Conservation (phyloP, 2,329 filamentous ascomycete species). For the Colletotrichum noveboracense region DNA sequence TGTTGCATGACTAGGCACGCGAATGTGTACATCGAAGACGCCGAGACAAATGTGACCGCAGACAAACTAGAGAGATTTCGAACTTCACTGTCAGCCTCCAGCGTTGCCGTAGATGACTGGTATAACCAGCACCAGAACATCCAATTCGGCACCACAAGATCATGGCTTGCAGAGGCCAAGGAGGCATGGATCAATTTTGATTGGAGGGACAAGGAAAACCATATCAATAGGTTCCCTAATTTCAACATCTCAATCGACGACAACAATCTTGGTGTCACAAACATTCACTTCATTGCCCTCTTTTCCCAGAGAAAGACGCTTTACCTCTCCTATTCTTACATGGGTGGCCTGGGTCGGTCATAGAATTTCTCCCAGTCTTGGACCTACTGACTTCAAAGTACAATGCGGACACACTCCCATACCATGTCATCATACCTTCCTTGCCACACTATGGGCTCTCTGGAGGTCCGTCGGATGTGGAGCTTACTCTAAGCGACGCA, state of each 20-base stretch:
- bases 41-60: not conserved
- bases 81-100: not conserved
- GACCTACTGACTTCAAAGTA: conserved; percentile 51
- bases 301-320: conserved; percentile 50
- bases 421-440: conserved; percentile 61
- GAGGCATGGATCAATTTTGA: not conserved
- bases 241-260: not conserved
- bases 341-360: conserved; percentile 58
- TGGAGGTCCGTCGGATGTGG: conserved; percentile 36
- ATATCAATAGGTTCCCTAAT: not conserved
- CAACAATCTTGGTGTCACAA: not conserved
- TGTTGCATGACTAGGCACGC: too few species aligned
- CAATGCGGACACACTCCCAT: conserved; percentile 54
- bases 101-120: not conserved
- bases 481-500: conserved; percentile 27
- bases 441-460: conserved; percentile 56
- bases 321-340: conserved; percentile 56
- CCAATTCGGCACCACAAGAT: not conserved
- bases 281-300: not conserved
- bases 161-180: not conserved
- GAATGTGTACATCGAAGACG: too few species aligned
- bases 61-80: not conserved
- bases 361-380: conserved; percentile 60
- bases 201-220: not conserved
- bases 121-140: not conserved